A percentile compares a stretch with the other conserved stretches of the same genome.
Evolutionary conservation across 83 land plant species (phyloP).

Genomic region (Picea mariana): DNA sequence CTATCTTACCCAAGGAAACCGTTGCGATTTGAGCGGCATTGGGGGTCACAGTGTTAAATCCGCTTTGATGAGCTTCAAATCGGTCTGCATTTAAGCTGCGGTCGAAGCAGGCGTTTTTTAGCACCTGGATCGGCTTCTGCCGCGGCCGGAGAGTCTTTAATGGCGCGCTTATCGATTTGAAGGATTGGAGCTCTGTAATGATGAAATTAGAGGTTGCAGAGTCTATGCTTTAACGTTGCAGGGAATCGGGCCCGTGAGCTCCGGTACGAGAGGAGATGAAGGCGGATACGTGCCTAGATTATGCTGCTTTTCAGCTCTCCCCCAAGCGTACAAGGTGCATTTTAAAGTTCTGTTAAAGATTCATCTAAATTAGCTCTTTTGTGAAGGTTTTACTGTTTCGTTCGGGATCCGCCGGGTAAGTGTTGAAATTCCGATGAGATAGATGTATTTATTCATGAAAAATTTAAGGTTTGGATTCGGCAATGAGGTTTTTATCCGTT

Average conservation of each 20-base stretch:
- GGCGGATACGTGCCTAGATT: slow-evolving; percentile 78
- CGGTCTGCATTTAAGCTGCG: not conserved
- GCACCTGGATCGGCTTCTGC: too few species aligned
- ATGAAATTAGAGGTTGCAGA: not conserved
- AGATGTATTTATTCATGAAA: not conserved
- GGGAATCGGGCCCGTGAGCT: not conserved
- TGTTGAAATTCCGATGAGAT: not conserved
- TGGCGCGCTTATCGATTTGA: not conserved
- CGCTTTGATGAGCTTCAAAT: not conserved
- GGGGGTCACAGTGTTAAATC: not conserved
- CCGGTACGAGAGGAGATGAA: slow-evolving; percentile 46
- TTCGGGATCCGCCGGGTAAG: not conserved
- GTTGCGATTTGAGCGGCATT: not conserved
- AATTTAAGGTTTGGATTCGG: too few species aligned
- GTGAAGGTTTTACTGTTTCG: not conserved
- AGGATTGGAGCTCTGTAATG: slow-evolving; percentile 2
- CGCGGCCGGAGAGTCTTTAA: not conserved
- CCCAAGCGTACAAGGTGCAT: slow-evolving; percentile 78
- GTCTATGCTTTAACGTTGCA: not conserved
- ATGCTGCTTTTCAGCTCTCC: slow-evolving; percentile 92
- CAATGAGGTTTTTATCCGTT: not conserved
- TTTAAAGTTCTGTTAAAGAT: not conserved
- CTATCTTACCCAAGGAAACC: too few species aligned
- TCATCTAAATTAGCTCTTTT: not conserved
- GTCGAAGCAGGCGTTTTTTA: not conserved